Evolutionary conservation across 2,329 filamentous ascomycete species (phyloP), one percentile per base, ranked within the genome.

Genomic region (Phialophora tarda): DNA sequence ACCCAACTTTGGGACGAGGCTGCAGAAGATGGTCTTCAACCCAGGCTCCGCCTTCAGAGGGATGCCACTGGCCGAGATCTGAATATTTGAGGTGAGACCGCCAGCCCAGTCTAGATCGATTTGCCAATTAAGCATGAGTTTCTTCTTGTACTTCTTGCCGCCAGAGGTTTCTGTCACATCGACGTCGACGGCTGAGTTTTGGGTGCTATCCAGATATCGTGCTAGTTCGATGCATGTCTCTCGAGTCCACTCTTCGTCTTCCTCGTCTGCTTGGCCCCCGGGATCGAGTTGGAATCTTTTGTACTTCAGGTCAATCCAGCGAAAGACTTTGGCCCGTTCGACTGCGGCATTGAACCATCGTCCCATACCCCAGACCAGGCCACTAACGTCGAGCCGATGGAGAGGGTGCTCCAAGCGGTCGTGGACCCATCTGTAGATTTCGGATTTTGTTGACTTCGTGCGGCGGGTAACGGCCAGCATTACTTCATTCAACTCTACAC

Each of bases 351-450:
- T 56, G 60, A 73, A 73, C 59, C 70, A 73, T 57, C 65, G 59
- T 10, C 71, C 72, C 11, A 72, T 61, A 14, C 69, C 72, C 68
- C 71, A 72, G 14, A 73, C 53, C 26, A 72, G 24, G 1, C 65
- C 68, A 28, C 65, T 68, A 3, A 72, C 58, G 62, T 73, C 69
- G 30, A 56, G 59, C 4, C 54, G 50, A 50, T 72, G 67, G 2
- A 73, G 62, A 32, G 63, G 64, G 54, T 69, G 14, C 14, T 62
- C 50, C 26, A 73, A 59, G 17, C 71, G 65, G 7, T 51, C 56
- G 10, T 60, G 21, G 14, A 73, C 61, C 72, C 72, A 74, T 23
- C 62, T 59, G 30, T 56, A 62, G 32, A 72, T 64, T 51, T 66
- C 69, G 12, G 30, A 38, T 51, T 55, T 51, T 23, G 28, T 48